Conservation (phyloP, 345 rosid genomes). For the Pistacia atlantica region DNA sequence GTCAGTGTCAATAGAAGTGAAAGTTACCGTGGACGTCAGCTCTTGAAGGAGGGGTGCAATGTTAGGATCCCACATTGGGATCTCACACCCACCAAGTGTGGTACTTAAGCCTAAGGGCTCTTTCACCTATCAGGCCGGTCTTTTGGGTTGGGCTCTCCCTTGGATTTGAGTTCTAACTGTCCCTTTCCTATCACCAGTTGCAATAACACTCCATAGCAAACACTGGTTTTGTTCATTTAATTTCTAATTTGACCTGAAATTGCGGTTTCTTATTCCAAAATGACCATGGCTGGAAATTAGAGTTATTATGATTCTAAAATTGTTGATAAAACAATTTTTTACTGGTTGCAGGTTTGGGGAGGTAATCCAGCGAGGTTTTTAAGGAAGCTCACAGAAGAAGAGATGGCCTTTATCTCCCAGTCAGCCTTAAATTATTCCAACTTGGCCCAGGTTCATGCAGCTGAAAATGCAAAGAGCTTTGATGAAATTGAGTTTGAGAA, state of each 20-base stretch:
- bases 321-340: conserved; percentile 2
- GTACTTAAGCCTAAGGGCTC: too few relatives aligned
- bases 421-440: conserved; percentile 69
- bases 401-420: conserved; percentile 71
- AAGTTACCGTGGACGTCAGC: too few relatives aligned
- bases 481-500: conserved; percentile 76
- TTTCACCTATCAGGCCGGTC: too few relatives aligned
- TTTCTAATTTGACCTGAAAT: neutral
- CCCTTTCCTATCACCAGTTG: too few relatives aligned
- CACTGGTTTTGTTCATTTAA: neutral
- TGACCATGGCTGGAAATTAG: neutral
- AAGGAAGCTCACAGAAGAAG: conserved; percentile 84
- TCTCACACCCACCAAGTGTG: too few relatives aligned
- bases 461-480: conserved; percentile 69
- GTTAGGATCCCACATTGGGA: too few relatives aligned
- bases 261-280: too few relatives aligned
- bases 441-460: conserved; percentile 81
- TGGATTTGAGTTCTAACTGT: too few relatives aligned
- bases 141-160: too few relatives aligned
- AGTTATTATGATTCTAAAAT: neutral
- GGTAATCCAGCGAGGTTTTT: conserved; percentile 87
- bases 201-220: neutral
- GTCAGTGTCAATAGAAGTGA: too few relatives aligned
- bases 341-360: conserved; percentile 78
- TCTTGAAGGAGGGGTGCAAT: too few relatives aligned